Conservation (phyloP, 1,284 basidiomycete species). For the Ceratobasidium theobromae region DNA sequence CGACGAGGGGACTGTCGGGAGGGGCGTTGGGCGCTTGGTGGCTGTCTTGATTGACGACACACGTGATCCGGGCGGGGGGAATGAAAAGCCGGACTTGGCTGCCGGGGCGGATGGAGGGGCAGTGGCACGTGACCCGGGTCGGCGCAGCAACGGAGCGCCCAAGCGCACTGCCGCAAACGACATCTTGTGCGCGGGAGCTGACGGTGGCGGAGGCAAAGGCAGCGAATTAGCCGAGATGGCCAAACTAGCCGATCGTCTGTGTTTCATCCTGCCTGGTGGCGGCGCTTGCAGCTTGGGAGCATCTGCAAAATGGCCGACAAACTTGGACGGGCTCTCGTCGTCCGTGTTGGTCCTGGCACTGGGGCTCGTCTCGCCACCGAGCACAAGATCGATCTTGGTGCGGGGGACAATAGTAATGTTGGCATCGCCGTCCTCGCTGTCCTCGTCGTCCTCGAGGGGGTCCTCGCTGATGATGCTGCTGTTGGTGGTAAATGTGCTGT, state of each 20-base stretch:
- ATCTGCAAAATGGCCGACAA: constrained; percentile 37
- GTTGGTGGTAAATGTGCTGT: constrained; percentile 60
- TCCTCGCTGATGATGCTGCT: constrained; percentile 69
- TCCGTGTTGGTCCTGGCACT: constrained; percentile 38
- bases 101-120: constrained; percentile 22
- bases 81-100: constrained; percentile 11
- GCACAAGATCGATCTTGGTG: constrained; percentile 3
- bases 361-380: constrained; percentile 9
- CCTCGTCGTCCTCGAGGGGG: constrained; percentile 31
- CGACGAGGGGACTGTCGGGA: constrained; percentile 24
- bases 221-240: constrained; percentile 20
- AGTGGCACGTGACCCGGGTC: not conserved
- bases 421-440: constrained; percentile 25
- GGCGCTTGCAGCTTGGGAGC: constrained; percentile 41
- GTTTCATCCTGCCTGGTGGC: constrained; percentile 32
- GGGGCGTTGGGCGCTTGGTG: constrained; percentile 19
- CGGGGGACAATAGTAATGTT: constrained; percentile 8
- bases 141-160: constrained; percentile 19
- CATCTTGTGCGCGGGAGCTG: constrained; percentile 51
- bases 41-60: constrained; percentile 23
- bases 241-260: constrained; percentile 24
- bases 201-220: constrained; percentile 50
- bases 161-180: constrained; percentile 29
- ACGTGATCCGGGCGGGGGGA: constrained; percentile 22
- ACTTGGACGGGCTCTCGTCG: constrained; percentile 38